Conservation (phyloP, 768 basidiomycete genomes). For the Rubroboletus satanas region DNA sequence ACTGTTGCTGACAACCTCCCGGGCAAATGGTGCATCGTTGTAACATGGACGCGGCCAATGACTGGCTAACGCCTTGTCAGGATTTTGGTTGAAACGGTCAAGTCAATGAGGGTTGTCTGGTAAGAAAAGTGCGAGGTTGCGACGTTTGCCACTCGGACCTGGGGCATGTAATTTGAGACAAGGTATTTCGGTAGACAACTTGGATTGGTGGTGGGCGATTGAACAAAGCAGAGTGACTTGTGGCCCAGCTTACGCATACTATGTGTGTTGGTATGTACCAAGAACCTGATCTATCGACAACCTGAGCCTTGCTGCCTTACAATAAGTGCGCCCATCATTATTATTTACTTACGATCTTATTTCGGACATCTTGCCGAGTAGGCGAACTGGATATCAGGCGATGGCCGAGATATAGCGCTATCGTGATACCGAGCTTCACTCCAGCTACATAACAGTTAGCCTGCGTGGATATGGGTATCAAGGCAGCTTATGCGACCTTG, state of each 20-base stretch:
- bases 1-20: background rate
- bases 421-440: background rate
- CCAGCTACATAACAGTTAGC: background rate
- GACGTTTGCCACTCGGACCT: background rate
- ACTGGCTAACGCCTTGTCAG: background rate
- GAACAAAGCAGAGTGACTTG: background rate
- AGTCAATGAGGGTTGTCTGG: no score
- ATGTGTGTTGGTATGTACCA: background rate
- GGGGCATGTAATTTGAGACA: background rate
- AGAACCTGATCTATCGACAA: background rate
- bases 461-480: constrained; percentile 30
- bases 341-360: background rate
- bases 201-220: background rate
- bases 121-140: background rate
- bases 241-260: background rate
- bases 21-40: background rate
- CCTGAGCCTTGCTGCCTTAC: background rate
- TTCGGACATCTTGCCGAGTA: background rate
- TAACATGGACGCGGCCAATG: background rate
- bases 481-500: constrained; percentile 70
- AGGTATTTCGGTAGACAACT: background rate
- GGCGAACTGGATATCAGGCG: background rate
- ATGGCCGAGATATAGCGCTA: background rate
- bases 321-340: background rate
- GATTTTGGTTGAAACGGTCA: background rate